These are phyloP conservation scores for Kregervanrija delftensis DNA, from an alignment of 805 yeast species.

Conservation along the genomic window DNA sequence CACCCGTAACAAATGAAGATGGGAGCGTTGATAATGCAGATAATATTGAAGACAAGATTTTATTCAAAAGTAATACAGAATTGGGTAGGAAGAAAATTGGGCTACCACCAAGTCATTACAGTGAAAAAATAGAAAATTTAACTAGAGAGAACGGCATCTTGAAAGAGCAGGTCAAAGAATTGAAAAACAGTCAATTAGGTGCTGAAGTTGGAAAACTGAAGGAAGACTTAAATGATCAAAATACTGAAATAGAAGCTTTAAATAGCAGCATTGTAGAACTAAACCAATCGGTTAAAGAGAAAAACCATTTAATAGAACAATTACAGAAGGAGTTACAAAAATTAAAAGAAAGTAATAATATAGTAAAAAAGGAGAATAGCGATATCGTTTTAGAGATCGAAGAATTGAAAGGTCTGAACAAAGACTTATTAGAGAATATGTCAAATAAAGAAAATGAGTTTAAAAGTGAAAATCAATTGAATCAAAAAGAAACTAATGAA, in stretches of 20 bases:
- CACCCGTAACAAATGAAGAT: slow-evolving; percentile 5
- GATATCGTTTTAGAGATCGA: slow-evolving; percentile 4
- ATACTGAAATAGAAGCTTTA: slow-evolving; percentile 11
- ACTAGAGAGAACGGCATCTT: slow-evolving; percentile 18
- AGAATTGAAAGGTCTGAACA: slow-evolving; percentile 38
- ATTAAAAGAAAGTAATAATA: slow-evolving; percentile 13
- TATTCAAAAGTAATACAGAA: slow-evolving; percentile 8
- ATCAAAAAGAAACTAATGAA: slow-evolving; percentile 43
- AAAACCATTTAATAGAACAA: slow-evolving; percentile 2
- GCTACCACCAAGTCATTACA: slow-evolving; percentile 24
- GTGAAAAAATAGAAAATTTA: slow-evolving; percentile 18
- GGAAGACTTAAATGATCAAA: not conserved
- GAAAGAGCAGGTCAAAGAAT: slow-evolving; percentile 8
- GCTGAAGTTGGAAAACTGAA: slow-evolving; percentile 11
- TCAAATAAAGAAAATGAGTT: slow-evolving; percentile 57
- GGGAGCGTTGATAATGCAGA: slow-evolving; percentile 12
- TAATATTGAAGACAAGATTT: slow-evolving; percentile 3
- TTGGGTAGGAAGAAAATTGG: slow-evolving; percentile 18
- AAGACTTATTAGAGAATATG: slow-evolving; percentile 62
- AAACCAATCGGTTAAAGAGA: slow-evolving; percentile 1
- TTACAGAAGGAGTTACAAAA: slow-evolving; percentile 4
- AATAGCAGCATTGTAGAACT: slow-evolving; percentile 11
- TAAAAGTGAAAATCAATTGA: slow-evolving; percentile 42
- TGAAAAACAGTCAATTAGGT: slow-evolving; percentile 10
- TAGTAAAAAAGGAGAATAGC: slow-evolving; percentile 13